Percentiles rank a stretch among this genome's conserved stretches.
Conservation (phyloP, 352 stramenopile genomes). For the Pilasporangium apinafurcum region DNA sequence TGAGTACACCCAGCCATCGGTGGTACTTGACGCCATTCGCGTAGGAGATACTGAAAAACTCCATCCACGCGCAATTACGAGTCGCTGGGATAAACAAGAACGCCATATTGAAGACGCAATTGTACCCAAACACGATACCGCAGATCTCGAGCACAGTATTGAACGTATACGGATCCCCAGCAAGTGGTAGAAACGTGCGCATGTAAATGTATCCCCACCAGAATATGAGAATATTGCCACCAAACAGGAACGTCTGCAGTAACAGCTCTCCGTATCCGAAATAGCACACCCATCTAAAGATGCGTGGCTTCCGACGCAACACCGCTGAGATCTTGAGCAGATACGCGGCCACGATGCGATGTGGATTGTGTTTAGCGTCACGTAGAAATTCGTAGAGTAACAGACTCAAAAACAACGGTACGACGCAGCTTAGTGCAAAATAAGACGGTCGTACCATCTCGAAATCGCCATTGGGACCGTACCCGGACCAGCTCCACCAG, state of each 20-base stretch:
- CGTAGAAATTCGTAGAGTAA: conserved; percentile 35
- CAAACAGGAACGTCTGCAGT: conserved; percentile 31
- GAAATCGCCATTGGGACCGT: conserved; percentile 11
- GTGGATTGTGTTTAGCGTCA: conserved; percentile 24
- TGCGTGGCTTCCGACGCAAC: conserved; percentile 36
- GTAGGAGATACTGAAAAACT: conserved; percentile 19
- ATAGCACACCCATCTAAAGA: conserved; percentile 3
- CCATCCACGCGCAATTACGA: conserved; percentile 18
- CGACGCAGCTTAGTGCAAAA: conserved; percentile 40
- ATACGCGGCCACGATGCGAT: conserved; percentile 24
- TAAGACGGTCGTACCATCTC: conserved; percentile 55
- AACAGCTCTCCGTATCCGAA: conserved; percentile 66
- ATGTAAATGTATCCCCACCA: conserved; percentile 39
- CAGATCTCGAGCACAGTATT: conserved; percentile 36
- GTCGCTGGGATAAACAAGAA: conserved; percentile 32
- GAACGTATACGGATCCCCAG: conserved; percentile 29
- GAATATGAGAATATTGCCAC: conserved; percentile 54
- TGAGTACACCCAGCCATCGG: conserved; percentile 39
- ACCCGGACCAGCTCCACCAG: conserved; percentile 18
- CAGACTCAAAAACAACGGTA: conserved; percentile 34
- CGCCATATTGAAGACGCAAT: conserved; percentile 52
- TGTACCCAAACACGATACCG: conserved; percentile 39
- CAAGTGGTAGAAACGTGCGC: conserved; percentile 14
- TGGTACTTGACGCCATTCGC: conserved; percentile 51
- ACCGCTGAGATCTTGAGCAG: conserved; percentile 31